Evolutionary conservation across 495 filamentous ascomycete species (phyloP).

Genomic region (Barbatosphaeria neglecta): DNA sequence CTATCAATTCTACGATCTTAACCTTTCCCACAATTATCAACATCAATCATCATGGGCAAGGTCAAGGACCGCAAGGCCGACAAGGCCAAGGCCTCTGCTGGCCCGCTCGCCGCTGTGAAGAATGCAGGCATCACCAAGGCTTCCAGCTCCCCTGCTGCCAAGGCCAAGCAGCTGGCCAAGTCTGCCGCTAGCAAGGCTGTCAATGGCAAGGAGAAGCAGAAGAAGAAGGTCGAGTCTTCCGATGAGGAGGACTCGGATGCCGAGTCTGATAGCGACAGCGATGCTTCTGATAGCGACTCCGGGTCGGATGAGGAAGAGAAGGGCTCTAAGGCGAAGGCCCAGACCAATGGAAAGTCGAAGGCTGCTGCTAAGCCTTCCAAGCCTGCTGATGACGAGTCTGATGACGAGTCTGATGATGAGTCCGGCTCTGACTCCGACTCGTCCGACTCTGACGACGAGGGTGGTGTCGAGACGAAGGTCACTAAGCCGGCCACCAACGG

Average conservation of each 20-base stretch:
- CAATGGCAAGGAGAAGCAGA: slow-evolving; percentile 16
- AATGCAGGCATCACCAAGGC: slow-evolving; percentile 31
- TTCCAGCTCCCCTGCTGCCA: slow-evolving; percentile 16
- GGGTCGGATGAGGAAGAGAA: slow-evolving; percentile 39
- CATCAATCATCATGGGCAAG: slow-evolving; percentile 41
- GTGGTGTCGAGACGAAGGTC: slow-evolving; percentile 12
- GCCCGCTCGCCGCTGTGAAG: slow-evolving; percentile 25
- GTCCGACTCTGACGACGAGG: slow-evolving; percentile 1
- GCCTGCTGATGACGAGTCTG: neutral
- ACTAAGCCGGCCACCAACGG: slow-evolving; percentile 7
- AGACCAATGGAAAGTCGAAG: slow-evolving; percentile 25
- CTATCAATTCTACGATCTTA: slow-evolving; percentile 8
- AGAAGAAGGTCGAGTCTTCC: slow-evolving; percentile 18
- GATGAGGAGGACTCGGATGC: slow-evolving; percentile 25
- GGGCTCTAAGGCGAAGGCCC: slow-evolving; percentile 25
- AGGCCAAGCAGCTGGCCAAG: slow-evolving; percentile 18
- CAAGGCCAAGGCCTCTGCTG: slow-evolving; percentile 27
- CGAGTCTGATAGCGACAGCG: slow-evolving; percentile 17
- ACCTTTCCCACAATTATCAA: slow-evolving; percentile 5
- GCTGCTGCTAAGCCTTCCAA: slow-evolving; percentile 16
- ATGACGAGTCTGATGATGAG: neutral
- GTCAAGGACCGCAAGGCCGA: slow-evolving; percentile 36
- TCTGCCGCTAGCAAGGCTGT: slow-evolving; percentile 13
- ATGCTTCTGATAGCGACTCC: slow-evolving; percentile 11
- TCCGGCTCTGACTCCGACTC: slow-evolving; percentile 12